These are phyloP conservation scores for Solanum sejunctum DNA, from an alignment of 257 asterid species.

Conservation along the genomic window DNA sequence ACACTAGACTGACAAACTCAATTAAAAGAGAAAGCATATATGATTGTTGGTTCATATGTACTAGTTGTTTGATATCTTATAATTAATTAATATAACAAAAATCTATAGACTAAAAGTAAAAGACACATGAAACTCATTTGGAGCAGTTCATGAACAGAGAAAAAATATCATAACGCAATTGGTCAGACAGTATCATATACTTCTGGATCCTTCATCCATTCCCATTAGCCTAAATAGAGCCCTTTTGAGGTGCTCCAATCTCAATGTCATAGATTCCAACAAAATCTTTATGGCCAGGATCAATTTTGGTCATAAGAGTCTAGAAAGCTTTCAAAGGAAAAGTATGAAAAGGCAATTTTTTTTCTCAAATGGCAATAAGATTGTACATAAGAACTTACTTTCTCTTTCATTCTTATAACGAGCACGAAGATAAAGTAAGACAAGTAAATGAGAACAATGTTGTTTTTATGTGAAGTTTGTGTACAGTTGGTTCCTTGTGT, in stretches of 20 bases:
- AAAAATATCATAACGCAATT: background rate
- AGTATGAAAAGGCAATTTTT: background rate
- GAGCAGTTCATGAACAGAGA: background rate
- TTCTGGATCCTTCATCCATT: background rate
- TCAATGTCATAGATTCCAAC: background rate
- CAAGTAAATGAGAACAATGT: too few species aligned
- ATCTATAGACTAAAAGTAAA: background rate
- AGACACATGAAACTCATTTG: background rate
- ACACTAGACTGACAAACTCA: background rate
- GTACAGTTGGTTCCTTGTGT: too few species aligned
- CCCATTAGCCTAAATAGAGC: background rate
- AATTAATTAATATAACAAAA: background rate
- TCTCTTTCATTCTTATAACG: too few species aligned
- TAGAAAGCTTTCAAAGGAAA: background rate
- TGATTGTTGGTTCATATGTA: background rate
- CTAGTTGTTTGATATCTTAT: background rate
- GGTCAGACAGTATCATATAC: background rate
- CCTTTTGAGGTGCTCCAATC: background rate
- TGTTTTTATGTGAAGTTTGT: too few species aligned
- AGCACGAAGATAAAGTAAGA: too few species aligned
- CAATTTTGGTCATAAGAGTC: background rate
- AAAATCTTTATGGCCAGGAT: background rate
- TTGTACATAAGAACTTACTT: too few species aligned
- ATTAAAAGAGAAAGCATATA: background rate
- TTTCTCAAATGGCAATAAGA: too few species aligned